Evolutionary conservation across 306 rosid genomes (phyloP).

Genomic region (Senna tora): DNA sequence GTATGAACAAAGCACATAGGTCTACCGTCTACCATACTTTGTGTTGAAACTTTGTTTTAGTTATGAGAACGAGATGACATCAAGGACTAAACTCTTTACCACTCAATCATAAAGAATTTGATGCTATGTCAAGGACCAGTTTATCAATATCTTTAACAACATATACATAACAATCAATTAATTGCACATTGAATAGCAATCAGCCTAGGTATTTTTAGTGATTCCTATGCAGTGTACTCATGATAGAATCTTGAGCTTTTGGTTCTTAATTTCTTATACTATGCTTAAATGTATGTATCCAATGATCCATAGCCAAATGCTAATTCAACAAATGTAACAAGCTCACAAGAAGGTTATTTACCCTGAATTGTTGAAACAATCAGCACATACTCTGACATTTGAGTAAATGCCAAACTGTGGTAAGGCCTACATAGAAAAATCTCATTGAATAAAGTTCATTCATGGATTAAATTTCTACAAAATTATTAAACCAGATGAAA

Average conservation of each 20-base stretch:
- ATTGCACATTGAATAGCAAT: slow-evolving; percentile 12
- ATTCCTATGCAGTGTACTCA: slow-evolving; percentile 5
- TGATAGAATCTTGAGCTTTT: slow-evolving; percentile 3
- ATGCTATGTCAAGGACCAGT: neutral
- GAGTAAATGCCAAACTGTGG: slow-evolving; percentile 86
- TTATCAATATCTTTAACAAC: no score
- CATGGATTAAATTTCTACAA: slow-evolving; percentile 9
- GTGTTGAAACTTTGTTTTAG: neutral
- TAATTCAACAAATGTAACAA: slow-evolving; percentile 20
- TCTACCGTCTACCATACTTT: neutral
- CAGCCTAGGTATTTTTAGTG: neutral
- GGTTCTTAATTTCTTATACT: neutral
- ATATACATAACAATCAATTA: neutral
- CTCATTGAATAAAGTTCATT: slow-evolving; percentile 24
- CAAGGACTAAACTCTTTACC: neutral
- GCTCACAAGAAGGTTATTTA: slow-evolving; percentile 38
- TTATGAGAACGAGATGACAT: neutral
- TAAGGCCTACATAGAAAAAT: slow-evolving; percentile 61
- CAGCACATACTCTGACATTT: slow-evolving; percentile 83
- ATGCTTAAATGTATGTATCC: slow-evolving; percentile 1
- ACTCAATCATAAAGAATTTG: neutral
- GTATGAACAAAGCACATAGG: neutral
- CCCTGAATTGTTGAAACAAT: slow-evolving; percentile 79
- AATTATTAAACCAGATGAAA: slow-evolving; percentile 2
- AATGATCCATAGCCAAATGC: neutral